These are phyloP conservation scores for Chytridium lagenaria DNA, from an alignment of 371 early-diverging fungal genomes.

Conservation along the genomic window DNA sequence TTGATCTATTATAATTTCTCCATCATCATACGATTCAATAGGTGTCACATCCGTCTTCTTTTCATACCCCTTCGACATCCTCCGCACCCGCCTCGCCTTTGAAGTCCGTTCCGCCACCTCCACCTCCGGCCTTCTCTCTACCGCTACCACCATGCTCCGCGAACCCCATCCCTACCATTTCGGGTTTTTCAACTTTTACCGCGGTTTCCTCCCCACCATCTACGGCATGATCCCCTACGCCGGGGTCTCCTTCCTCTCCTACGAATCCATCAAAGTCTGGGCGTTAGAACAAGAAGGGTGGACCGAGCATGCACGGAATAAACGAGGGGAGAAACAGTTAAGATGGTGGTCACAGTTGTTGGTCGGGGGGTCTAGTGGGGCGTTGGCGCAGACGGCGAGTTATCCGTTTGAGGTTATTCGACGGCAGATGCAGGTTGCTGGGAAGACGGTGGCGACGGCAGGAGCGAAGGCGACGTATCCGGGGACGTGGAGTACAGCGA, in stretches of 20 bases:
- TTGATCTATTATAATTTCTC: not conserved
- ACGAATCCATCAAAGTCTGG: slow-evolving; percentile 46
- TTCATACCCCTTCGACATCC: slow-evolving; percentile 93
- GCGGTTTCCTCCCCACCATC: slow-evolving; percentile 89
- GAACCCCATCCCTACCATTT: slow-evolving; percentile 45
- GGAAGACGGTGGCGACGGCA: slow-evolving; percentile 24
- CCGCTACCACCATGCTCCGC: slow-evolving; percentile 37
- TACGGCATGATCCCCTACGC: slow-evolving; percentile 96
- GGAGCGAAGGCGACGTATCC: slow-evolving; percentile 56
- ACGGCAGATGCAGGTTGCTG: slow-evolving; percentile 84
- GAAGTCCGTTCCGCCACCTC: slow-evolving; percentile 56
- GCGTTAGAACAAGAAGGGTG: slow-evolving; percentile 17
- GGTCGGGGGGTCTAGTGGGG: slow-evolving; percentile 85
- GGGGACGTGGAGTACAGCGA: slow-evolving; percentile 64
- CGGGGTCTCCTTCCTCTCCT: slow-evolving; percentile 68
- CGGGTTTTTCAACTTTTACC: slow-evolving; percentile 80
- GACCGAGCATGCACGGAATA: not conserved
- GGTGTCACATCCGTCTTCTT: slow-evolving; percentile 89
- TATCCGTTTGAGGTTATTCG: slow-evolving; percentile 94
- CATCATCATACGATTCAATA: slow-evolving; percentile 36
- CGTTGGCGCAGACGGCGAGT: slow-evolving; percentile 81
- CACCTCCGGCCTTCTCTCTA: slow-evolving; percentile 20
- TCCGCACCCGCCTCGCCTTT: slow-evolving; percentile 93
- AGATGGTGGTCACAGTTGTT: slow-evolving; percentile 76
- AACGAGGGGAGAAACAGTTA: slow-evolving; percentile 43